phyloP scores from a whole-genome alignment of 768 basidiomycete species.

The Thelephora ganbajun region DNA sequence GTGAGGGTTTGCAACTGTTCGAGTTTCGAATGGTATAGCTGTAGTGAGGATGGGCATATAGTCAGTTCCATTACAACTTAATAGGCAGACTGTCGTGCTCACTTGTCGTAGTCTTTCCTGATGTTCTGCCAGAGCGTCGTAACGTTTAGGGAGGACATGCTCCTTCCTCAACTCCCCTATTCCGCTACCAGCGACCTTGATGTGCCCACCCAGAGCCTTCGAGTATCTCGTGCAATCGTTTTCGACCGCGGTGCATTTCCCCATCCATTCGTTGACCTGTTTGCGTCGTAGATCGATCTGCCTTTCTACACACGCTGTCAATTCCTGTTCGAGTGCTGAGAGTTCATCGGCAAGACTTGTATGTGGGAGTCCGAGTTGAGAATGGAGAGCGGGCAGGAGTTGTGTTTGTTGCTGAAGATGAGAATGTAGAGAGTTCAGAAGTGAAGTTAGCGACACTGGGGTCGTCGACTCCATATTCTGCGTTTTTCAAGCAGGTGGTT shows the following conservation, averaged over 20 bases:
- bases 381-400: slow-evolving; percentile 68
- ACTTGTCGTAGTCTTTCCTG: slow-evolving; percentile 76
- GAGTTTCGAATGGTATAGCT: slow-evolving; percentile 67
- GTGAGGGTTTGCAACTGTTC: slow-evolving; percentile 62
- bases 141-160: slow-evolving; percentile 56
- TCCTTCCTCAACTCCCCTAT: slow-evolving; percentile 61
- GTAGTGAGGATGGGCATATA: background rate
- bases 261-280: slow-evolving; percentile 67
- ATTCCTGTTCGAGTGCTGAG: slow-evolving; percentile 52
- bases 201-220: slow-evolving; percentile 56
- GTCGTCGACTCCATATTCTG: background rate
- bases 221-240: slow-evolving; percentile 51
- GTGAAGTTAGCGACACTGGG: slow-evolving; percentile 32
- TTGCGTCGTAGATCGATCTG: slow-evolving; percentile 56
- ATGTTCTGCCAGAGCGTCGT: slow-evolving; percentile 50
- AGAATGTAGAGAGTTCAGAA: slow-evolving; percentile 64
- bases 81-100: slow-evolving; percentile 16
- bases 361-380: slow-evolving; percentile 70
- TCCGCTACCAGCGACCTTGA: slow-evolving; percentile 49
- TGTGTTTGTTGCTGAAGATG: slow-evolving; percentile 74
- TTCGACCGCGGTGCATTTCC: slow-evolving; percentile 48
- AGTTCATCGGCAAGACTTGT: slow-evolving; percentile 76
- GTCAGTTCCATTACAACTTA: background rate
- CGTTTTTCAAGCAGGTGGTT: no score
- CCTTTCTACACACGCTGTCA: slow-evolving; percentile 61